phyloP scores from a whole-genome alignment of 73 alveolate species.

The Durusdinium trenchii region DNA sequence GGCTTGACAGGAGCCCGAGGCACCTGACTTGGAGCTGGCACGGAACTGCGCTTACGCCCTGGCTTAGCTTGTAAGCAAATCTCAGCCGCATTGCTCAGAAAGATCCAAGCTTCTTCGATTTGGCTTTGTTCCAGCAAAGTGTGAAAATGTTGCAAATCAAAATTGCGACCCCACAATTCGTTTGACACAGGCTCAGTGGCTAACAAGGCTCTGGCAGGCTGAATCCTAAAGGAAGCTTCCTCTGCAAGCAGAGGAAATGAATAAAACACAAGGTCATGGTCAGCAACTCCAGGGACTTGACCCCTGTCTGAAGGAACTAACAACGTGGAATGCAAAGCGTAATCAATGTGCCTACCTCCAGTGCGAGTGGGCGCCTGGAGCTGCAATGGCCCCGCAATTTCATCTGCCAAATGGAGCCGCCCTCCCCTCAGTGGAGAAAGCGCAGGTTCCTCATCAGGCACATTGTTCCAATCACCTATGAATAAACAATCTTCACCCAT shows the following conservation, averaged over 20 bases:
- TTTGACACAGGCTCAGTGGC: neutral
- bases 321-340: neutral
- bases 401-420: constrained; percentile 27
- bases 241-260: neutral
- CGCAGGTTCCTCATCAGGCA: constrained; percentile 31
- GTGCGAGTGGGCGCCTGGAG: neutral
- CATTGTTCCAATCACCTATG: constrained; percentile 49
- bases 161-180: neutral
- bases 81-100: neutral
- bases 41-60: neutral
- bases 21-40: neutral
- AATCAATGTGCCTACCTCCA: constrained; percentile 15
- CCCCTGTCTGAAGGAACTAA: neutral
- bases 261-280: neutral
- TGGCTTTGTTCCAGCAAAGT: neutral
- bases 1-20: neutral
- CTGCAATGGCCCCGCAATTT: neutral
- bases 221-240: neutral
- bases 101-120: neutral
- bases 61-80: neutral
- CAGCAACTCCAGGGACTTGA: neutral
- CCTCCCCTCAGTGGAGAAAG: neutral
- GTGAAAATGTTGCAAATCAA: neutral
- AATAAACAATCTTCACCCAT: neutral
- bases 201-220: neutral